Conservation (phyloP, 345 rosid species). For the Eucalyptus tenuipes region DNA sequence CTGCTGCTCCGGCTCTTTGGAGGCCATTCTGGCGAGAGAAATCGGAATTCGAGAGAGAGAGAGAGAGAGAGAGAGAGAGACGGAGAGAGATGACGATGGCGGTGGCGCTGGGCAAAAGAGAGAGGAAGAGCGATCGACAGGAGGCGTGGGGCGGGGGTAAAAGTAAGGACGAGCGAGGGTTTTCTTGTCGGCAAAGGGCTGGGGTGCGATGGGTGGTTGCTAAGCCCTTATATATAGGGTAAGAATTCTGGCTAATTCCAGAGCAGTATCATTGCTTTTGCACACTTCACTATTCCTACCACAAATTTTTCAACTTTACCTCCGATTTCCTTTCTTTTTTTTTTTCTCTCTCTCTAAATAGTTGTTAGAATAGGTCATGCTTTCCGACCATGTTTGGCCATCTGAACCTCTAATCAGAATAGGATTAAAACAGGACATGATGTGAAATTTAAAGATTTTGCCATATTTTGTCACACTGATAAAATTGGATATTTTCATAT, state of each 20-base stretch:
- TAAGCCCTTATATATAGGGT: no score
- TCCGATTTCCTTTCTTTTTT: no score
- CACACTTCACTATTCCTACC: not conserved
- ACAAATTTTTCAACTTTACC: not conserved
- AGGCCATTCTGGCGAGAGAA: slow-evolving; percentile 29
- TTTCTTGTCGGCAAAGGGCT: not conserved
- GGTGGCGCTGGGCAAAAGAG: not conserved
- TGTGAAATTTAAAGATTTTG: no score
- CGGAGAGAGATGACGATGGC: no score
- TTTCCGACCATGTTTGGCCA: no score
- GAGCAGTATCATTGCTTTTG: not conserved
- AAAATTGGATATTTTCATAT: no score
- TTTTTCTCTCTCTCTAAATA: no score
- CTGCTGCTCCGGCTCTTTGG: slow-evolving; percentile 32
- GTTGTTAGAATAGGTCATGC: not conserved
- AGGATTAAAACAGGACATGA: fast-evolving
- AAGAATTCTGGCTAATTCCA: fast-evolving
- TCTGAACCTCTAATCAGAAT: no score
- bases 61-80: not conserved
- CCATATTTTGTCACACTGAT: fast-evolving
- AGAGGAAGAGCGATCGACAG: not conserved
- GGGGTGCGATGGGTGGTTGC: not conserved
- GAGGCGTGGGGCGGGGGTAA: not conserved
- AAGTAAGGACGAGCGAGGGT: not conserved
- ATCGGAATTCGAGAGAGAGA: not conserved